These are phyloP conservation scores for Mesembryanthemum crystallinum DNA, from an alignment of 148 eudicot genomes.

Conservation along the genomic window DNA sequence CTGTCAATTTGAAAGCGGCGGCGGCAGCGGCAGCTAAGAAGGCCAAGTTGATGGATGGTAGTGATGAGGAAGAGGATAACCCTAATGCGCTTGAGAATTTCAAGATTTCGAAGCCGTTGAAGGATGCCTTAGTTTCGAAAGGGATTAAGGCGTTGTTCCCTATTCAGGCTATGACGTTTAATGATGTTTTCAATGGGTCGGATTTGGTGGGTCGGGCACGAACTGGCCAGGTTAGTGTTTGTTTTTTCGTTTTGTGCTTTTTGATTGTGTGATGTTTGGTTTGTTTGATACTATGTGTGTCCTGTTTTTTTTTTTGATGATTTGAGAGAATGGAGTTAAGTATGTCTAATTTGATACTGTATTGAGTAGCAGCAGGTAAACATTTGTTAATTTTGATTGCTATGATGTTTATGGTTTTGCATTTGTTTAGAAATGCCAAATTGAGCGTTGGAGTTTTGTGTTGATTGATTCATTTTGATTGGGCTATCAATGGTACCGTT, in stretches of 20 bases:
- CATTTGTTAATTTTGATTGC: too few species aligned
- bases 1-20: slow-evolving; percentile 37
- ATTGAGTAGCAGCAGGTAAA: too few species aligned
- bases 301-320: background rate
- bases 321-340: too few species aligned
- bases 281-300: too few species aligned
- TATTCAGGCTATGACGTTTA: slow-evolving; percentile 87
- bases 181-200: slow-evolving; percentile 54
- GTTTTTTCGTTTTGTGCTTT: background rate
- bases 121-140: slow-evolving; percentile 49
- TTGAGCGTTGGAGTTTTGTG: background rate
- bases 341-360: too few species aligned
- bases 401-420: background rate
- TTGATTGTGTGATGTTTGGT: background rate
- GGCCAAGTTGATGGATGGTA: slow-evolving; percentile 24
- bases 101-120: slow-evolving; percentile 62
- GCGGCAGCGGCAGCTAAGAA: too few species aligned
- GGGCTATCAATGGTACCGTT: too few species aligned
- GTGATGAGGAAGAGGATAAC: slow-evolving; percentile 32
- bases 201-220: slow-evolving; percentile 93
- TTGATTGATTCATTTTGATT: background rate
- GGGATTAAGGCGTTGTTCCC: slow-evolving; percentile 83
- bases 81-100: slow-evolving; percentile 69
- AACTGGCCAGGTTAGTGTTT: slow-evolving; percentile 76
- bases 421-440: background rate